Evolutionary conservation across 129 eudicot species (phyloP).

Genomic region (Escallonia rubra): DNA sequence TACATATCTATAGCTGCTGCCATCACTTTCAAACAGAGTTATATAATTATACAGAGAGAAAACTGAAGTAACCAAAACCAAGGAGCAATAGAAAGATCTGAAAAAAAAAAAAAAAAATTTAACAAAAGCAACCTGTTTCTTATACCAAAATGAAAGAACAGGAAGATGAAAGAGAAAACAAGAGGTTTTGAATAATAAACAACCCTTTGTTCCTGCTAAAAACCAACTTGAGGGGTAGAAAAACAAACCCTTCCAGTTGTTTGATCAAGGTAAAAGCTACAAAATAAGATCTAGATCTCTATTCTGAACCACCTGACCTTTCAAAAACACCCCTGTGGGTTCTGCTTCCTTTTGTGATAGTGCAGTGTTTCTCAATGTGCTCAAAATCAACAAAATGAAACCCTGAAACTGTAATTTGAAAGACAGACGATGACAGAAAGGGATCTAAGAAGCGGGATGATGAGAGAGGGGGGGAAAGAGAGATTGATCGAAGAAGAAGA

Average conservation of each 20-base stretch:
- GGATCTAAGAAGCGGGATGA: constrained; percentile 45
- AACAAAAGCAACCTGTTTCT: constrained; percentile 7
- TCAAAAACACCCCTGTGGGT: constrained; percentile 21
- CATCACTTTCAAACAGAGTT: constrained; percentile 13
- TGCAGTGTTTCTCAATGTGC: background rate
- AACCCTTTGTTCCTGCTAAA: constrained; percentile 7
- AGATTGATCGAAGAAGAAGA: background rate
- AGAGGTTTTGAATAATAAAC: constrained; percentile 18
- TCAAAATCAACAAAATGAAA: constrained; percentile 38
- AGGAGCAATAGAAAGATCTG: background rate
- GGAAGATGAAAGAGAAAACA: constrained; percentile 2
- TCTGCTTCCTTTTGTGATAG: constrained; percentile 15
- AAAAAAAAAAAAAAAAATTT: background rate
- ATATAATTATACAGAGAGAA: background rate
- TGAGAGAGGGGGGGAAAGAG: constrained; percentile 9
- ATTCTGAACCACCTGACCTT: constrained; percentile 57
- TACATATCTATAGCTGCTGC: constrained; percentile 42
- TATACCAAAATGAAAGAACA: constrained; percentile 15
- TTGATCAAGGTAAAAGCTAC: background rate
- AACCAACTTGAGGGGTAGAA: constrained; percentile 29
- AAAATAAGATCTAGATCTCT: constrained; percentile 25
- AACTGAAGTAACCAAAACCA: background rate
- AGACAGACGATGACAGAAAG: constrained; percentile 63
- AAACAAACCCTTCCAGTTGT: constrained; percentile 37
- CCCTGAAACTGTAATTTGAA: constrained; percentile 23